Conservation (phyloP, 2,329 filamentous ascomycete genomes). For the Trichophyton mentagrophytes region DNA sequence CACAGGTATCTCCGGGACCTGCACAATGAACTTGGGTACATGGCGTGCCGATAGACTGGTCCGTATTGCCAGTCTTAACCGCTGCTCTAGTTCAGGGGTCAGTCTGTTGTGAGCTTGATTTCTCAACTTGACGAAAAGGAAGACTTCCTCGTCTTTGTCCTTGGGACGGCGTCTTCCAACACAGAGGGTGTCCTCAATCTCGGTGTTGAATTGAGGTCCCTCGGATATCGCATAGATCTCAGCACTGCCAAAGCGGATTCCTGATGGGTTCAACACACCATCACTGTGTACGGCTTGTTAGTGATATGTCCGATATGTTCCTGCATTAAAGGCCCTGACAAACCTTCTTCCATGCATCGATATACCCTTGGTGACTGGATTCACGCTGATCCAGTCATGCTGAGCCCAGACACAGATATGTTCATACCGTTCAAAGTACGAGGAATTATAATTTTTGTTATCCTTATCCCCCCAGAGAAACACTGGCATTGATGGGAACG, state of each 20-base stretch:
- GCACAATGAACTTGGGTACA: constrained; percentile 31
- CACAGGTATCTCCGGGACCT: constrained; percentile 29
- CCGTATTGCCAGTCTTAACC: constrained; percentile 16
- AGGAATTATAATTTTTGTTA: constrained; percentile 29
- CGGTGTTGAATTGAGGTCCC: constrained; percentile 25
- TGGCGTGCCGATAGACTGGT: constrained; percentile 24
- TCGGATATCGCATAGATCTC: constrained; percentile 41
- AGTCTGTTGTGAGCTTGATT: constrained; percentile 16
- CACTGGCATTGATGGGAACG: constrained; percentile 37
- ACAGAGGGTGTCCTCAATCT: constrained; percentile 28
- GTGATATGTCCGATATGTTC: neutral
- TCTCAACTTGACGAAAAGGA: constrained; percentile 30
- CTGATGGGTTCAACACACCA: constrained; percentile 37
- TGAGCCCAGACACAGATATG: constrained; percentile 27
- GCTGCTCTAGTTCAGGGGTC: constrained; percentile 14
- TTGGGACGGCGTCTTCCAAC: constrained; percentile 25
- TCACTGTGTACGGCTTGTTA: constrained; percentile 20
- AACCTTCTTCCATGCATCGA: constrained; percentile 33
- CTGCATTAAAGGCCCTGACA: neutral
- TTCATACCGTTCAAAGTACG: constrained; percentile 36
- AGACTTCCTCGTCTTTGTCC: constrained; percentile 29
- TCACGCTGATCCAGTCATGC: constrained; percentile 32
- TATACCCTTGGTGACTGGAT: constrained; percentile 30
- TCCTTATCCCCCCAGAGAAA: constrained; percentile 35
- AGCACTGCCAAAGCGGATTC: constrained; percentile 36